A percentile compares a stretch with the other conserved stretches of the same genome.
These are phyloP conservation scores for Aechmea fasciata DNA, from an alignment of 176 grass and related monocot genomes.

Conservation along the genomic window DNA sequence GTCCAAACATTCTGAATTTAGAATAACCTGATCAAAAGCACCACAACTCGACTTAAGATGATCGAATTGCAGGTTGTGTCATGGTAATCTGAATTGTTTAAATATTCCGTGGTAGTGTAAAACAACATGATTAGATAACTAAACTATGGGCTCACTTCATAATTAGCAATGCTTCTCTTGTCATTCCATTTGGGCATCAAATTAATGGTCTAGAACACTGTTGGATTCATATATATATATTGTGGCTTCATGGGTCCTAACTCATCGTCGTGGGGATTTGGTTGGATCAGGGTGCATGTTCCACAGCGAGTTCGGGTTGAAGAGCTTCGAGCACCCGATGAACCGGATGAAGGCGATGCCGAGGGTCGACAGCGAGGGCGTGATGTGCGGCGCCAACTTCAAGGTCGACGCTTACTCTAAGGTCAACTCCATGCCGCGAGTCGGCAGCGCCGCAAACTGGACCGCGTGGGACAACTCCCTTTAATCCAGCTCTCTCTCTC, in stretches of 20 bases:
- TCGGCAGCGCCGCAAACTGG: slow-evolving; percentile 88
- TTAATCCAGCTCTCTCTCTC: neutral
- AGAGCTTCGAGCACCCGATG: slow-evolving; percentile 97
- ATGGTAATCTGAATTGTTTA: too few relatives aligned
- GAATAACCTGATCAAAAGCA: too few relatives aligned
- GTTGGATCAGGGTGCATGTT: slow-evolving; percentile 75
- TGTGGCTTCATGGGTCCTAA: neutral
- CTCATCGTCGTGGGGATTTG: neutral
- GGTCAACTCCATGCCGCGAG: slow-evolving; percentile 78
- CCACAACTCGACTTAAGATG: too few relatives aligned
- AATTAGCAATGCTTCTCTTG: too few relatives aligned
- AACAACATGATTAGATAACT: too few relatives aligned
- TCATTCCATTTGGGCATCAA: too few relatives aligned
- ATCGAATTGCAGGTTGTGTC: too few relatives aligned
- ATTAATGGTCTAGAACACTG: neutral
- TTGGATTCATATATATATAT: neutral
- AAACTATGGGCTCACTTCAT: too few relatives aligned
- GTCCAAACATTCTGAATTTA: too few relatives aligned
- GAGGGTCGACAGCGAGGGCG: slow-evolving; percentile 80
- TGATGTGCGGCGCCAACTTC: slow-evolving; percentile 85
- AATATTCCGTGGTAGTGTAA: too few relatives aligned
- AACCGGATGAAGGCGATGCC: slow-evolving; percentile 75
- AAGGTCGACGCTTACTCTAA: slow-evolving; percentile 81
- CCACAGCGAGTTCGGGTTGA: slow-evolving; percentile 79
- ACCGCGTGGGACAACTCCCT: slow-evolving; percentile 34